A percentile compares a stretch with the other conserved stretches of the same genome.
phyloP scores from a whole-genome alignment of 2,329 filamentous ascomycete species.

The Arthroderma uncinatum region DNA sequence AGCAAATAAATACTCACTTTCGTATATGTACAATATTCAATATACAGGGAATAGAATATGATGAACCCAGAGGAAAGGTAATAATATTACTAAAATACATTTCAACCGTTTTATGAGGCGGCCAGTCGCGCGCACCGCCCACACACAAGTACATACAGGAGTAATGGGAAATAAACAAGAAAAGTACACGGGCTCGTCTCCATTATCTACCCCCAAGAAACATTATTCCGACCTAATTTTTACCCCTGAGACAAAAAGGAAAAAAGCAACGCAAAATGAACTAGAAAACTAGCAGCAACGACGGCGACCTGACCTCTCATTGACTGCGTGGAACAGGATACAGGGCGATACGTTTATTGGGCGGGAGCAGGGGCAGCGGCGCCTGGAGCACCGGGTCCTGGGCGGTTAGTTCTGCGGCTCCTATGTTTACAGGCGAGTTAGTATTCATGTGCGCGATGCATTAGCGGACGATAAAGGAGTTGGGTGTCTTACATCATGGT shows the following conservation, averaged over 20 bases:
- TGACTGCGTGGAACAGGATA: background rate
- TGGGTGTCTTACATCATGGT: conserved; percentile 49
- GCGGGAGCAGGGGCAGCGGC: conserved; percentile 7
- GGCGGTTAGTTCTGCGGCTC: conserved; percentile 18
- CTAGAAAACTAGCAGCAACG: background rate
- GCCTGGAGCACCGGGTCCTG: conserved; percentile 5
- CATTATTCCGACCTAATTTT: background rate
- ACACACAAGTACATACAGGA: background rate
- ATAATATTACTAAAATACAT: background rate
- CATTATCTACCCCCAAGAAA: conserved; percentile 4
- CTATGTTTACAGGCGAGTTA: conserved; percentile 13
- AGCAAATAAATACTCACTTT: background rate
- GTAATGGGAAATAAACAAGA: background rate
- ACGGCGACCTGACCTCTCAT: background rate
- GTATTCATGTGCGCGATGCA: conserved; percentile 2
- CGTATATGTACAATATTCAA: background rate
- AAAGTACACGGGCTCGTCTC: background rate
- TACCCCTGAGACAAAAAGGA: background rate
- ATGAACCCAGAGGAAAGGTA: too few relatives aligned
- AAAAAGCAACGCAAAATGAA: too few relatives aligned
- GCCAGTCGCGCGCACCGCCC: background rate
- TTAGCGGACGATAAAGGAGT: background rate
- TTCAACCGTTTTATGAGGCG: conserved; percentile 1
- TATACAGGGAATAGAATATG: background rate
- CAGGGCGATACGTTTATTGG: conserved; percentile 3